Conservation (phyloP, 495 filamentous ascomycete species). For the Polyplosphaeria fusca region DNA sequence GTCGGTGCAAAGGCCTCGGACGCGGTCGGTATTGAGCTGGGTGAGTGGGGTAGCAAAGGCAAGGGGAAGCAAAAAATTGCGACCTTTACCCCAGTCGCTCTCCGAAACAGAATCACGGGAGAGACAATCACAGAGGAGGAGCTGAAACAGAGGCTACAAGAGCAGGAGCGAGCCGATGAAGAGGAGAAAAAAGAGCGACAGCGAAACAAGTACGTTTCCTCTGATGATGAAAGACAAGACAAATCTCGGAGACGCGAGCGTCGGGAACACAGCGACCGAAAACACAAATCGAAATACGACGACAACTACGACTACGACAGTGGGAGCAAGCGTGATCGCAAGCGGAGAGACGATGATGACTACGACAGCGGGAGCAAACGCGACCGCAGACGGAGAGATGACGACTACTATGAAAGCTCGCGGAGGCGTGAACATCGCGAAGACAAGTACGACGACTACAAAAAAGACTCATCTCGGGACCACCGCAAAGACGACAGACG, state of each 20-base stretch:
- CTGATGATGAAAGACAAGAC: too few relatives aligned
- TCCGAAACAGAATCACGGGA: conserved; percentile 65
- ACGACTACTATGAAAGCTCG: background rate
- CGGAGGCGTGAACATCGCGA: conserved; percentile 23
- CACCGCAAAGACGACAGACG: conserved; percentile 27
- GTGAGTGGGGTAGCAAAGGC: conserved; percentile 63
- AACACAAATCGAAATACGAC: conserved; percentile 36
- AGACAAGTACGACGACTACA: conserved; percentile 26
- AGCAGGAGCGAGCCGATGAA: conserved; percentile 43
- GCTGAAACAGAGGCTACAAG: conserved; percentile 45
- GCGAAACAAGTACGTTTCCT: too few relatives aligned
- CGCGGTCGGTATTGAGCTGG: conserved; percentile 70
- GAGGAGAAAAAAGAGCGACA: background rate
- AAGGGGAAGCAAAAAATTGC: conserved; percentile 54
- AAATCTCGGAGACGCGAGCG: too few relatives aligned
- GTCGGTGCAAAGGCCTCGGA: conserved; percentile 75
- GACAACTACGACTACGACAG: conserved; percentile 42
- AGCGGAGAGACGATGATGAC: conserved; percentile 21
- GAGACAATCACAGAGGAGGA: conserved; percentile 65
- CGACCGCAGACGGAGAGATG: background rate
- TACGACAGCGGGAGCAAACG: conserved; percentile 23
- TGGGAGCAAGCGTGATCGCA: conserved; percentile 25
- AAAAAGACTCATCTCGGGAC: conserved; percentile 21
- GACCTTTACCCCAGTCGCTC: conserved; percentile 63
- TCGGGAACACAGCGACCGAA: conserved; percentile 6